phyloP scores from a whole-genome alignment of 306 rosid species.

The Fagus crenata region DNA sequence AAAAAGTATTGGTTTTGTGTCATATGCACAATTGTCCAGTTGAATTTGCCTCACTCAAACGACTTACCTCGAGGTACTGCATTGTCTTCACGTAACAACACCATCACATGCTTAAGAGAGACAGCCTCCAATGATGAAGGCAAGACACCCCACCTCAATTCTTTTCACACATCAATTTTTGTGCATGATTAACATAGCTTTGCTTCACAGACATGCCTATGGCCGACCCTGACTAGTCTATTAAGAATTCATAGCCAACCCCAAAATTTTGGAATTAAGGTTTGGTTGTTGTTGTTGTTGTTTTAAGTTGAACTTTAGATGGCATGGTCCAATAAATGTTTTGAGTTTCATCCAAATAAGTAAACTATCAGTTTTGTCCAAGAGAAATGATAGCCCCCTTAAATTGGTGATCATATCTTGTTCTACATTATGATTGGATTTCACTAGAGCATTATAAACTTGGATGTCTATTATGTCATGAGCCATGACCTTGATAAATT shows the following conservation, averaged over 20 bases:
- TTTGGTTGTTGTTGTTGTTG: background rate
- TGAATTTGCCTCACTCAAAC: conserved; percentile 47
- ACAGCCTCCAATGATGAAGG: conserved; percentile 48
- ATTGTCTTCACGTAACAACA: conserved; percentile 38
- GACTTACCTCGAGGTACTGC: conserved; percentile 46
- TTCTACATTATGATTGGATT: background rate
- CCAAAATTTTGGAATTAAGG: too few relatives aligned
- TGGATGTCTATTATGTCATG: background rate
- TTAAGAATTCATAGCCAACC: too few relatives aligned
- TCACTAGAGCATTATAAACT: background rate
- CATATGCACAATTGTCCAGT: conserved; percentile 41
- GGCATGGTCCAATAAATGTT: background rate
- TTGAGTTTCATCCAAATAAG: background rate
- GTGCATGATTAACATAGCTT: background rate
- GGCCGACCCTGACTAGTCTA: too few relatives aligned
- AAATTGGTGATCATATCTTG: background rate
- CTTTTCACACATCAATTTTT: conserved; percentile 9
- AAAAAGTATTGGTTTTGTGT: background rate
- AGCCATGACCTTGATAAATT: conserved; percentile 1
- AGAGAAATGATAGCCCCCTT: background rate
- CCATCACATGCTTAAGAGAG: conserved; percentile 43
- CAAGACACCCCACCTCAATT: conserved; percentile 34
- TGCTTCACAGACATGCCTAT: background rate
- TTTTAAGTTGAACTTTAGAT: background rate
- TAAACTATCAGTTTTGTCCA: background rate